These are phyloP conservation scores for Ogataea pini DNA, from an alignment of 805 yeast genomes.

Conservation along the genomic window DNA sequence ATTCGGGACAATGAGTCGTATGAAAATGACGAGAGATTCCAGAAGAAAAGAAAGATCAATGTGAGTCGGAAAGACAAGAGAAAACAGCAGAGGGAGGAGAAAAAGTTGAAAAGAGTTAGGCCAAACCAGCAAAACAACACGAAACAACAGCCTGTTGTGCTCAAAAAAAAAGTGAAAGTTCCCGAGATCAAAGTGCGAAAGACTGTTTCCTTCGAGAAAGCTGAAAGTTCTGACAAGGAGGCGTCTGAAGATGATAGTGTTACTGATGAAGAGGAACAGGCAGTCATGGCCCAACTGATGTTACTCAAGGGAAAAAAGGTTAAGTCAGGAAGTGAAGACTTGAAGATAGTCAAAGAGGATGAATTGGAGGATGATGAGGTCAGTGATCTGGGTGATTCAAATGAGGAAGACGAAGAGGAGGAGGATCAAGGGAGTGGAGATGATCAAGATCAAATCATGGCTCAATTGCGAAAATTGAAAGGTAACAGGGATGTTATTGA, in stretches of 20 bases:
- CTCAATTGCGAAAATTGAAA: conserved; percentile 69
- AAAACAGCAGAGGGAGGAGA: conserved; percentile 38
- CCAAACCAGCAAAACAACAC: conserved; percentile 15
- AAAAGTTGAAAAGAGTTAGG: conserved; percentile 27
- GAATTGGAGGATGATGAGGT: conserved; percentile 19
- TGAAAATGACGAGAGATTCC: conserved; percentile 35
- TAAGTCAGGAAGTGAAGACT: conserved; percentile 18
- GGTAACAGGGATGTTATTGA: conserved; percentile 33
- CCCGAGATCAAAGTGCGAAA: background rate
- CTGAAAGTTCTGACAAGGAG: conserved; percentile 5
- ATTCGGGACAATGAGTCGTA: conserved; percentile 39
- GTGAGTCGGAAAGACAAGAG: conserved; percentile 40
- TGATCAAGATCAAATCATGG: conserved; percentile 49
- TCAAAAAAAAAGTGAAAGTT: background rate
- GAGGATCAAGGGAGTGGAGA: conserved; percentile 14
- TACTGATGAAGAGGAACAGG: conserved; percentile 28
- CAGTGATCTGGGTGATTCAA: background rate
- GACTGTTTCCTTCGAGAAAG: background rate
- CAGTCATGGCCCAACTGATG: conserved; percentile 27
- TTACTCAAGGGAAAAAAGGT: conserved; percentile 31
- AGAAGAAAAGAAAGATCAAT: conserved; percentile 28
- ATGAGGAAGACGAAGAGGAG: conserved; percentile 10
- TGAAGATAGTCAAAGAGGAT: conserved; percentile 35
- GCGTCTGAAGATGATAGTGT: conserved; percentile 7
- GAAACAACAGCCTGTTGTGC: background rate